Evolutionary conservation across 2,329 filamentous ascomycete species (phyloP), one percentile per base, ranked within the genome.

Genomic region (Alternaria sp.): DNA sequence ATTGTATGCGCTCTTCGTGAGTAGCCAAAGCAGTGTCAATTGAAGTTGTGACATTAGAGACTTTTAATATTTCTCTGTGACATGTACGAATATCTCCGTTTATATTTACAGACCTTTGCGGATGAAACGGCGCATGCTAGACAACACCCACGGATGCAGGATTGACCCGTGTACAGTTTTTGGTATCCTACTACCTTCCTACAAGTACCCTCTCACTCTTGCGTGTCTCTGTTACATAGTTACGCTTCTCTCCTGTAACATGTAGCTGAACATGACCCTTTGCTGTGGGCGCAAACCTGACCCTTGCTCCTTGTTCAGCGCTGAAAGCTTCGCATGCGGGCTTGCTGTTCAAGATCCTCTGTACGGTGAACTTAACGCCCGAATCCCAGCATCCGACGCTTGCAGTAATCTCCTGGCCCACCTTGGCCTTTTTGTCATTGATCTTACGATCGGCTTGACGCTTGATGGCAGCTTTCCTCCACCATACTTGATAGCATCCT

Each of bases 311-410:
- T 41, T 72, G 69, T 40, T 65, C 58, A 2, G 75, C 70, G 7
- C 17, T 40, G 36, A 76, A 75, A 1, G 64, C 13, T 17, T 62
- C 60, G 13, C 69, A 63, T 2, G 28, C 44, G 17, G 65, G 54
- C 52, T 68, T 68, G 2, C 72, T 68, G 54, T 75, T 62, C 1
- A 77, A 48, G 13, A 69, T 13, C 76, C 76, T 78, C 56, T 77
- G 71, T 37, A 71, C 76, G 33, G 69, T 60, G 0, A 79, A 63
- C 41, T 42, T 59, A 2, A 79, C 71, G 17, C 76, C 77, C 3
- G 77, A 76, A 60, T 79, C 76, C 76, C 76, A 79, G 1, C 71
- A 65, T 2, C 77, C 77, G 2, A 73, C 69, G 51, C 44, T 72
- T 3, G 66, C 62, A n/a, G 46, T 26, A 3, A 63, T 26, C 5